Evolutionary conservation across 1,284 basidiomycete genomes (phyloP).

Genomic region (Anthracocystis setariae): DNA sequence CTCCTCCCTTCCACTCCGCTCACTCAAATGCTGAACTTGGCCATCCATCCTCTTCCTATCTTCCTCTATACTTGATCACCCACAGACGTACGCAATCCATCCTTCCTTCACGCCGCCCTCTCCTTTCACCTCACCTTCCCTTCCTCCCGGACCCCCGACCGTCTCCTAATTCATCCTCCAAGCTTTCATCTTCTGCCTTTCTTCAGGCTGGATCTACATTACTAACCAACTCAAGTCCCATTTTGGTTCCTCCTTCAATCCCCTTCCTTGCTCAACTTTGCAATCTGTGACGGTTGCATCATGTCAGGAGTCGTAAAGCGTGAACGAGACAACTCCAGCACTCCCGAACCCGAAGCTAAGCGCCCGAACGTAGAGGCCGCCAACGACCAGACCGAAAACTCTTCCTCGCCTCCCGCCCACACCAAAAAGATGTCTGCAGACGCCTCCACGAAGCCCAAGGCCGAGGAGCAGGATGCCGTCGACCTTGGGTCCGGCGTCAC

Average conservation of each 20-base stretch:
- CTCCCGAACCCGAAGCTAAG: constrained; percentile 51
- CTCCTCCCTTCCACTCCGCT: constrained; percentile 7
- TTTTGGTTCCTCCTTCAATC: constrained; percentile 16
- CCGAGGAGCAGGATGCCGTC: constrained; percentile 52
- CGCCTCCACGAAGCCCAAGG: constrained; percentile 24
- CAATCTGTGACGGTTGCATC: constrained; percentile 8
- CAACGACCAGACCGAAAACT: constrained; percentile 3
- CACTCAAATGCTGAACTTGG: constrained; percentile 25
- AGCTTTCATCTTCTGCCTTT: constrained; percentile 19
- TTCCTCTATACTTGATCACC: not conserved
- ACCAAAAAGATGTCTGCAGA: constrained; percentile 44
- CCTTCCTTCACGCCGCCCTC: constrained; percentile 2
- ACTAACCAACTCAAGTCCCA: constrained; percentile 36
- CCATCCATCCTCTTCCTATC: constrained; percentile 13
- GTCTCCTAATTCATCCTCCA: constrained; percentile 16
- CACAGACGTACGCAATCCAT: constrained; percentile 44
- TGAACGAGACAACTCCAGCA: constrained; percentile 49
- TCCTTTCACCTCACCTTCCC: constrained; percentile 5
- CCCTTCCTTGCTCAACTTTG: constrained; percentile 9
- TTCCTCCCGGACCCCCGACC: constrained; percentile 12
- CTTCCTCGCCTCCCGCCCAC: constrained; percentile 10
- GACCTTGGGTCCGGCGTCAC: constrained; percentile 46
- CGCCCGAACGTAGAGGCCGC: constrained; percentile 43
- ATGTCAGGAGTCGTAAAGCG: constrained; percentile 61
- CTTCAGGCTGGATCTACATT: constrained; percentile 33